A percentile compares a stretch with the other conserved stretches of the same genome.
Conservation (phyloP, 202 grass and related monocot species). For the Panicum virgatum region DNA sequence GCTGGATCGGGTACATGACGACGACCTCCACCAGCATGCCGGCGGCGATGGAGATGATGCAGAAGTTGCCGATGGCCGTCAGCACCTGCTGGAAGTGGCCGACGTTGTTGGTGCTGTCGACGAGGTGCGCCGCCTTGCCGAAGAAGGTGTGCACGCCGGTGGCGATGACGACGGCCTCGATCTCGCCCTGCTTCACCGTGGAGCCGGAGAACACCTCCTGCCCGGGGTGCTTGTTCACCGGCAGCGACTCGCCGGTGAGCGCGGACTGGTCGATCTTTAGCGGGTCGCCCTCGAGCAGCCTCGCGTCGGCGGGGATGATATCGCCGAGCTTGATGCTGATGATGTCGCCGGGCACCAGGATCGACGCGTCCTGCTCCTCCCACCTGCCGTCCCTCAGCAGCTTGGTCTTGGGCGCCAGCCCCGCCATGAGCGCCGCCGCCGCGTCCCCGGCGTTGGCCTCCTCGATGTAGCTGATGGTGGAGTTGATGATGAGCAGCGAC, state of each 20-base stretch:
- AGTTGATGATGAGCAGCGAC: constrained; percentile 86
- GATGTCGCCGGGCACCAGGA: constrained; percentile 87
- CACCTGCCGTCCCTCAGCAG: constrained; percentile 71
- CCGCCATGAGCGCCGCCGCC: constrained; percentile 91
- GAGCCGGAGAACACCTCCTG: constrained; percentile 88
- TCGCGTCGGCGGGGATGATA: constrained; percentile 84
- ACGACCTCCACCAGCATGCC: constrained; percentile 84
- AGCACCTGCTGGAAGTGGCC: constrained; percentile 94
- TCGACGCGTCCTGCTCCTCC: constrained; percentile 81
- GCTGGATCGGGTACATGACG: constrained; percentile 87
- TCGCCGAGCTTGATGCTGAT: constrained; percentile 97
- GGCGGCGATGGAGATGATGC: constrained; percentile 79
- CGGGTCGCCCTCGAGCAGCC: constrained; percentile 78
- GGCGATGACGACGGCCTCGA: constrained; percentile 92
- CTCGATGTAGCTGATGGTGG: constrained; percentile 93
- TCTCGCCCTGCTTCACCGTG: constrained; percentile 89
- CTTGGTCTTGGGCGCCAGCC: constrained; percentile 90
- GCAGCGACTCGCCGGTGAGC: constrained; percentile 88
- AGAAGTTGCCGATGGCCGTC: constrained; percentile 93
- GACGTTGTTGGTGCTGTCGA: constrained; percentile 95
- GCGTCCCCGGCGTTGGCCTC: constrained; percentile 92
- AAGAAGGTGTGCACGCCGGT: constrained; percentile 94
- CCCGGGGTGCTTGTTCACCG: constrained; percentile 68
- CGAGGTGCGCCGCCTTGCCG: constrained; percentile 95
- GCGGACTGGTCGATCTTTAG: constrained; percentile 95